Evolutionary conservation across 2,329 filamentous ascomycete species (phyloP).

Genomic region (Fusarium sp.): DNA sequence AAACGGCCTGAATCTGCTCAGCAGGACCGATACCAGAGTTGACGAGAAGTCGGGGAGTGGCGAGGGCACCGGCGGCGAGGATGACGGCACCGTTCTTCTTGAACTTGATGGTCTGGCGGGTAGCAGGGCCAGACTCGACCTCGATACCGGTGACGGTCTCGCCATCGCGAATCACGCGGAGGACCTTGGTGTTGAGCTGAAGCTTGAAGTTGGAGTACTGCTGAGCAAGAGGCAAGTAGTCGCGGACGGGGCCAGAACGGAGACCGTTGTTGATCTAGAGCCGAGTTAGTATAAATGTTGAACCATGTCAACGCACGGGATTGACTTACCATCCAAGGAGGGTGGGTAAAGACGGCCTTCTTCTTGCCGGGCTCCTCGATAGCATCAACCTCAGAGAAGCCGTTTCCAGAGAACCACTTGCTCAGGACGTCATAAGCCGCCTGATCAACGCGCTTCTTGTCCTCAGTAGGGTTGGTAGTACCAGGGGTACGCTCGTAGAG

Average conservation of each 20-base stretch:
- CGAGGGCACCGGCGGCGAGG: constrained; percentile 74
- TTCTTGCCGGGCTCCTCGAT: constrained; percentile 74
- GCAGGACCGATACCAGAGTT: constrained; percentile 69
- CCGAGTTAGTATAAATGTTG: background rate
- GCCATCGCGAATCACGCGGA: constrained; percentile 71
- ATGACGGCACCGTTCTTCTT: constrained; percentile 60
- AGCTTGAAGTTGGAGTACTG: constrained; percentile 73
- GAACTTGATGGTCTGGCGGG: constrained; percentile 43
- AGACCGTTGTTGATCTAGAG: constrained; percentile 73
- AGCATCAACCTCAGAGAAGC: constrained; percentile 72
- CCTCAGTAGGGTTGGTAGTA: constrained; percentile 72
- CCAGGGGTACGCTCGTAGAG: constrained; percentile 78
- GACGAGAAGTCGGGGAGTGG: constrained; percentile 75
- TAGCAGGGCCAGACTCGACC: constrained; percentile 69
- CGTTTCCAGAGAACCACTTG: constrained; percentile 66
- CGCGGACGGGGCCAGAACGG: constrained; percentile 75
- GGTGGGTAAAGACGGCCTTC: constrained; percentile 68
- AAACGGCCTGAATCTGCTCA: constrained; percentile 66
- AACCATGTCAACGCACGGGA: background rate
- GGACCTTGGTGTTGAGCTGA: constrained; percentile 73
- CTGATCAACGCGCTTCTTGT: constrained; percentile 74
- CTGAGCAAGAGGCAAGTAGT: constrained; percentile 73
- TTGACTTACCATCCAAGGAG: constrained; percentile 55
- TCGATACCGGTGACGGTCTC: constrained; percentile 74
- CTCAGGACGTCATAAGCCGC: constrained; percentile 72